Percentiles rank a stretch among this genome's conserved stretches.
Evolutionary conservation across 2,329 filamentous ascomycete genomes (phyloP).

Genomic region (Fusarium bactridioides): DNA sequence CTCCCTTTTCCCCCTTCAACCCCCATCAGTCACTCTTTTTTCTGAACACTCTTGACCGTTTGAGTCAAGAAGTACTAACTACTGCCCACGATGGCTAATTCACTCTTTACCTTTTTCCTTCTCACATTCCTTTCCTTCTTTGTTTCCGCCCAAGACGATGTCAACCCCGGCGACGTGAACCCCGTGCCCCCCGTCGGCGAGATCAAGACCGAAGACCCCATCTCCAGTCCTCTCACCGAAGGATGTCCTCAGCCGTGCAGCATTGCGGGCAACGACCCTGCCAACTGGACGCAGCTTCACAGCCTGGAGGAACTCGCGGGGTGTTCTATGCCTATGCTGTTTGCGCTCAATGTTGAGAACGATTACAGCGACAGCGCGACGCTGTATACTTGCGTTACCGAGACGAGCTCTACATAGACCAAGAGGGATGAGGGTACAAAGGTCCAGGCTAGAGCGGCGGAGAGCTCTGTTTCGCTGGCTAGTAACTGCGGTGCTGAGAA

Average conservation of each 20-base stretch:
- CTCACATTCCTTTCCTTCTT: constrained; percentile 23
- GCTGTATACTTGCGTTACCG: constrained; percentile 31
- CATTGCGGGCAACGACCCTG: constrained; percentile 29
- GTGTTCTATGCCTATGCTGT: constrained; percentile 31
- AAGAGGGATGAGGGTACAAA: constrained; percentile 11
- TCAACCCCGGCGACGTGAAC: constrained; percentile 30
- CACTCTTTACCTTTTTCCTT: constrained; percentile 35
- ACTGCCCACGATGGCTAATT: constrained; percentile 32
- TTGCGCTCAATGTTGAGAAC: constrained; percentile 36
- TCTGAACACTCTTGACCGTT: neutral
- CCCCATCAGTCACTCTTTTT: constrained; percentile 4
- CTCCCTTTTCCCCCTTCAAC: neutral
- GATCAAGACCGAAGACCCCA: constrained; percentile 38
- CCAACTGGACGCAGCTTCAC: constrained; percentile 39
- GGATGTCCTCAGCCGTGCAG: constrained; percentile 36
- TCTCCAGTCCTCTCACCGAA: constrained; percentile 34
- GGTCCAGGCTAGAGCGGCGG: constrained; percentile 21
- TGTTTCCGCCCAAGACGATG: constrained; percentile 10
- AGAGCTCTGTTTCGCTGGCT: constrained; percentile 15
- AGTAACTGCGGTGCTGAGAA: constrained; percentile 35
- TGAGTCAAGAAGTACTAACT: neutral
- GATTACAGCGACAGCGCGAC: constrained; percentile 36
- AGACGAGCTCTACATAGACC: neutral
- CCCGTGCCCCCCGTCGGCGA: constrained; percentile 31
- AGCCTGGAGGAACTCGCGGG: constrained; percentile 30